Conservation (phyloP, 73 alveolate species). For the Stentor coeruleus region DNA sequence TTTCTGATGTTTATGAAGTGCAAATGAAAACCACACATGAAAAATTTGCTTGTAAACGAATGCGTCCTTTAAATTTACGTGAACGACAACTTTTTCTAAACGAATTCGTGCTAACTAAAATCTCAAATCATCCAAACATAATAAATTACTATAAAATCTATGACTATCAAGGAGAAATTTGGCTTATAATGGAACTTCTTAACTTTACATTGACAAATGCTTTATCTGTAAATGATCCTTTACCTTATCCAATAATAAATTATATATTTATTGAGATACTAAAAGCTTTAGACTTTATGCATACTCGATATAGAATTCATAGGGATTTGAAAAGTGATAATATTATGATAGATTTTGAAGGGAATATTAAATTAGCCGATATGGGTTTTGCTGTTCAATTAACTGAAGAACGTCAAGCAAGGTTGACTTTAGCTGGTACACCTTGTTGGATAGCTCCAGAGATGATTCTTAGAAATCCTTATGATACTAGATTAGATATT, state of each 20-base stretch:
- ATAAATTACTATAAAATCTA: no score
- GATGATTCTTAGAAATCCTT: slow-evolving; percentile 47
- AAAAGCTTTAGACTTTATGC: slow-evolving; percentile 35
- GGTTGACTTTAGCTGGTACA: slow-evolving; percentile 50
- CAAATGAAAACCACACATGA: background rate
- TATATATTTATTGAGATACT: slow-evolving; percentile 31
- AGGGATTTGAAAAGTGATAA: slow-evolving; percentile 86
- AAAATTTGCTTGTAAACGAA: background rate
- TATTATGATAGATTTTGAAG: slow-evolving; percentile 65
- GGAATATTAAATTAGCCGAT: slow-evolving; percentile 75
- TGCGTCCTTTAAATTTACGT: background rate
- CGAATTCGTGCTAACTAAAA: background rate
- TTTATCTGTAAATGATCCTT: background rate
- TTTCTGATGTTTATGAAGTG: background rate
- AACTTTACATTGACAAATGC: background rate
- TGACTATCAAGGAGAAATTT: background rate
- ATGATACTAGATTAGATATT: slow-evolving; percentile 72
- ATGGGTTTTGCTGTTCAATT: slow-evolving; percentile 77
- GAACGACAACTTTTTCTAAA: background rate
- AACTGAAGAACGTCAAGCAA: slow-evolving; percentile 58
- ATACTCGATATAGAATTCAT: slow-evolving; percentile 53
- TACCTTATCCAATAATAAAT: no score
- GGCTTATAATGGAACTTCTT: background rate
- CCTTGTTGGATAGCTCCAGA: slow-evolving; percentile 90
- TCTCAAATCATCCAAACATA: background rate